A percentile compares a stretch with the other conserved stretches of the same genome.
Evolutionary conservation across 2,329 filamentous ascomycete genomes (phyloP).

Genomic region (Cladosporium sp.): DNA sequence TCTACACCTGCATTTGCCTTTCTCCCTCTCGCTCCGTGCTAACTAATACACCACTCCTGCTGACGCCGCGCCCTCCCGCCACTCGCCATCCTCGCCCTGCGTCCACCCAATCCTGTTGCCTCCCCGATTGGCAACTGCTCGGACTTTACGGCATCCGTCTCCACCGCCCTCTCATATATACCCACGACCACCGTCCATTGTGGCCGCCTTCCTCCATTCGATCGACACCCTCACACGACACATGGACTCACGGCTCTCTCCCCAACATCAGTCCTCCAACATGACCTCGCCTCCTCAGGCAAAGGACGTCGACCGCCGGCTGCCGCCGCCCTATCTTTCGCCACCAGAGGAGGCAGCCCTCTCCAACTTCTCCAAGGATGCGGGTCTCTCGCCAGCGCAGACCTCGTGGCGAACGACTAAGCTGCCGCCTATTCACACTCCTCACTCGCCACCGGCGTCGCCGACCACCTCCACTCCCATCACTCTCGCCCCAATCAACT

Average conservation of each 20-base stretch:
- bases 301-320: not conserved
- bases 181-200: not conserved
- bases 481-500: slow-evolving; percentile 11
- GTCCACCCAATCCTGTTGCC: slow-evolving; percentile 3
- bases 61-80: slow-evolving; percentile 9
- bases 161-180: slow-evolving; percentile 1
- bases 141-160: slow-evolving; percentile 8
- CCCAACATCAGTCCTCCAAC: not conserved
- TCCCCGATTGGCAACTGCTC: not conserved
- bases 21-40: slow-evolving; percentile 1
- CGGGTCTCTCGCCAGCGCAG: not conserved
- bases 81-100: slow-evolving; percentile 8
- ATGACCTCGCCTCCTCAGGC: not conserved
- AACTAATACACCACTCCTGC: slow-evolving; percentile 1
- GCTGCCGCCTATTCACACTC: slow-evolving; percentile 15
- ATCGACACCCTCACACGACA: slow-evolving; percentile 1
- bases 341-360: slow-evolving; percentile 12
- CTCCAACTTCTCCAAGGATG: slow-evolving; percentile 14
- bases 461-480: slow-evolving; percentile 12
- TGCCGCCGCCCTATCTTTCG: slow-evolving; percentile 12
- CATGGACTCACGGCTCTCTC: slow-evolving; percentile 6
- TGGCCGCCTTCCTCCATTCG: not conserved
- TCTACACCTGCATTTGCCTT: slow-evolving; percentile 7
- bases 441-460: slow-evolving; percentile 16
- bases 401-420: slow-evolving; percentile 3